Conservation (phyloP, 1,284 basidiomycete genomes). For the Ceratobasidium theobromae region DNA sequence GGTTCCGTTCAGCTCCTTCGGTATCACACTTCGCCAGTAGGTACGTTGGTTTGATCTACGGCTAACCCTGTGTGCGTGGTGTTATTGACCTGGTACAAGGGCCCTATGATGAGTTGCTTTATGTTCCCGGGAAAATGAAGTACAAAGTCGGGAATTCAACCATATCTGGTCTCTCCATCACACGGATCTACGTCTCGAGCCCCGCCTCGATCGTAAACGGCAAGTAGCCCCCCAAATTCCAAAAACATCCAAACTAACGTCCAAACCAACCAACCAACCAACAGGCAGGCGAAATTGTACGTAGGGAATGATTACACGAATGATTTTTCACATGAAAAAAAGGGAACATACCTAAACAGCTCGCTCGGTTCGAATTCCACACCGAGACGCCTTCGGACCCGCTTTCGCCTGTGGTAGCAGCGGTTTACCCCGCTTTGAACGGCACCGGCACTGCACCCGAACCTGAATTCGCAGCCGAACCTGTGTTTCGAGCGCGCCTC, state of each 20-base stretch:
- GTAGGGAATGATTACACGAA: background rate
- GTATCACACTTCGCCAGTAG: conserved; percentile 9
- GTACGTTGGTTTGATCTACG: too few relatives aligned
- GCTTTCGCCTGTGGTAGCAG: background rate
- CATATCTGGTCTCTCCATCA: conserved; percentile 12
- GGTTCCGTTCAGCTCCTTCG: conserved; percentile 19
- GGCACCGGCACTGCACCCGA: background rate
- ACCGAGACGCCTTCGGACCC: conserved; percentile 10
- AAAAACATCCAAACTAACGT: too few relatives aligned
- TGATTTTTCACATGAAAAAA: background rate
- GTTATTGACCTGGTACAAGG: too few relatives aligned
- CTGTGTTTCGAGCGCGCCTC: conserved; percentile 1
- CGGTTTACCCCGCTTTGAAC: background rate
- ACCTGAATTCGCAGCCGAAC: background rate
- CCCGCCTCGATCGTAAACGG: conserved; percentile 10
- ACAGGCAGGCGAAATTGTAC: conserved; percentile 14
- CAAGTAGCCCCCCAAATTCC: background rate
- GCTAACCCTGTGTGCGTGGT: too few relatives aligned
- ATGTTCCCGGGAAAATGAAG: conserved; percentile 11
- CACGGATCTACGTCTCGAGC: conserved; percentile 20
- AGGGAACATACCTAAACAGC: conserved; percentile 26
- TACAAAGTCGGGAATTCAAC: conserved; percentile 13
- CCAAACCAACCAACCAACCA: background rate
- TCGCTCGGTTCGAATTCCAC: conserved; percentile 7
- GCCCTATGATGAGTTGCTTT: conserved; percentile 24